phyloP scores from a whole-genome alignment of 2,329 filamentous ascomycete genomes.

The Botrytis galanthina region DNA sequence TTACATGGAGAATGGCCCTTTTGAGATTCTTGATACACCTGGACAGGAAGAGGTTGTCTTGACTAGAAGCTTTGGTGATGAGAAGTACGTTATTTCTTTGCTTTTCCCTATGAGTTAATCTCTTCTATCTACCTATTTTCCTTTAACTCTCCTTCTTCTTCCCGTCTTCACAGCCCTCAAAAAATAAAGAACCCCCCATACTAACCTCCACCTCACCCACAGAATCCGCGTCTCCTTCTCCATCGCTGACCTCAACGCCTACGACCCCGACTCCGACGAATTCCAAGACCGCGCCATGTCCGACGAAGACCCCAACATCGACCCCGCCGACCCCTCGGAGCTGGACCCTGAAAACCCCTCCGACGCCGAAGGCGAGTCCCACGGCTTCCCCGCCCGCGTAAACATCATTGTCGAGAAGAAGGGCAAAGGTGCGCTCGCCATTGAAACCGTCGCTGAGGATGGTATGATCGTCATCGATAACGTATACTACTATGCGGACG shows the following conservation, averaged over 20 bases:
- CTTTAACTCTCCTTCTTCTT: conserved; percentile 16
- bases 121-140: neutral
- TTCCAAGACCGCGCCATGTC: conserved; percentile 55
- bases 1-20: conserved; percentile 82
- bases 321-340: conserved; percentile 48
- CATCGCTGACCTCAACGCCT: conserved; percentile 74
- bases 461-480: conserved; percentile 86
- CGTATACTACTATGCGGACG: conserved; percentile 80
- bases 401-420: conserved; percentile 88
- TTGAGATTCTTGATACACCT: conserved; percentile 75
- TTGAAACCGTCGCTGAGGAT: conserved; percentile 84
- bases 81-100: conserved; percentile 62
- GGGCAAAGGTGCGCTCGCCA: conserved; percentile 77
- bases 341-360: conserved; percentile 56
- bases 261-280: conserved; percentile 55
- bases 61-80: conserved; percentile 78
- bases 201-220: neutral
- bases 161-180: conserved; percentile 37
- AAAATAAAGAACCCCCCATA: neutral
- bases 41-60: conserved; percentile 88
- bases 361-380: conserved; percentile 51
- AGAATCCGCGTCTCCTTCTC: conserved; percentile 81
- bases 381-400: conserved; percentile 73
- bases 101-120: neutral
- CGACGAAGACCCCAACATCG: conserved; percentile 47